Evolutionary conservation across 192 early-diverging fungal species (phyloP).

Genomic region (Entophlyctis luteolus): DNA sequence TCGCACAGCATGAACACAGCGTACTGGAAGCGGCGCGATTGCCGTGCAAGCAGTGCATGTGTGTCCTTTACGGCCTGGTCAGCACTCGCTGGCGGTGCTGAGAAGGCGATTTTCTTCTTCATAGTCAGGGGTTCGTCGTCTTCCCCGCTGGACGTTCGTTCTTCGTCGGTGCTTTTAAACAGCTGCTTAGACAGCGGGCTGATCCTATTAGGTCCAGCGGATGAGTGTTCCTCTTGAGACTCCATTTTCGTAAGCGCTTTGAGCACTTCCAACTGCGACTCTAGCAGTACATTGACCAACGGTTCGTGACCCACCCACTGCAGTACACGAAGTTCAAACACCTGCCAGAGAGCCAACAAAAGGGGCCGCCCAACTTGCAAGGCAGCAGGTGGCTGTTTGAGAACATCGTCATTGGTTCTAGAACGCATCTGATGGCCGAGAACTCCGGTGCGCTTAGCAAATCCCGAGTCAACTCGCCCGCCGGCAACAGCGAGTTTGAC

Average conservation of each 20-base stretch:
- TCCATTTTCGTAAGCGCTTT: conserved; percentile 30
- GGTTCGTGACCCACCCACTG: conserved; percentile 48
- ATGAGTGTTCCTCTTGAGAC: neutral
- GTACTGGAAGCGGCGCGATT: conserved; percentile 43
- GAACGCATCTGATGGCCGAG: too few species aligned
- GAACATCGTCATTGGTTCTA: neutral
- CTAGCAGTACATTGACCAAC: conserved; percentile 36
- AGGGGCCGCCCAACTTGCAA: conserved; percentile 47
- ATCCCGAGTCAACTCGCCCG: neutral
- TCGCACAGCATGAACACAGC: conserved; percentile 49
- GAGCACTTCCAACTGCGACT: conserved; percentile 46
- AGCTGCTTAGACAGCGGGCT: neutral
- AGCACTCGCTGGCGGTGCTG: neutral
- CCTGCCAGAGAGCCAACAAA: conserved; percentile 52
- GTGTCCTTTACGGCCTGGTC: neutral
- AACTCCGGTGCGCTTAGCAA: conserved; percentile 1
- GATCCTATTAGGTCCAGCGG: neutral
- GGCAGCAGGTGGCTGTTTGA: neutral
- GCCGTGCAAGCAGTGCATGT: conserved; percentile 14
- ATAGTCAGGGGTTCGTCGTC: conserved; percentile 16
- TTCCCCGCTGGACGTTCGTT: neutral
- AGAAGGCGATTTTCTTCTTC: neutral
- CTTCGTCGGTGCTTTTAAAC: neutral
- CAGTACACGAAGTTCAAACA: conserved; percentile 50
- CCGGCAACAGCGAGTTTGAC: conserved; percentile 9